Base-by-base conservation (phyloP, 2,329 filamentous ascomycete genomes). In the Coccinonectria pachysandricola region DNA sequence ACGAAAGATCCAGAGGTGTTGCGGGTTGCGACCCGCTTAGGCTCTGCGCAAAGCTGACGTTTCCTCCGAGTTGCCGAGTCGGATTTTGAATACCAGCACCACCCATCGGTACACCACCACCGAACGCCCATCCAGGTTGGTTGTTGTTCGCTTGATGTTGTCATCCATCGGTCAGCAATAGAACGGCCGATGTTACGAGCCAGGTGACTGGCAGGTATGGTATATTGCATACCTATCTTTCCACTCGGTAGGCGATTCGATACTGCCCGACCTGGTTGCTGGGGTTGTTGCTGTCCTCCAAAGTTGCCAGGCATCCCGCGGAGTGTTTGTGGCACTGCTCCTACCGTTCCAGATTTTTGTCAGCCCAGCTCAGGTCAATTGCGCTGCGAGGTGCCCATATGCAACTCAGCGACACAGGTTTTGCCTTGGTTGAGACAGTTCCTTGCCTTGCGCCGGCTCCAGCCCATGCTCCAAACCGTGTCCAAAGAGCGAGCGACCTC, bases 11-110 rank as follows among this genome's bases (percentile, higher is more conserved):
- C 34, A 79, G 54, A 21, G 72, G 65, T 36, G 73, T 72, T 40
- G 68, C 59, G 42, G 70, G 65, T 53, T 76, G 72, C 31, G 73
- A 75, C 36, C 70, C 70, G 45, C 65, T 67, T 45, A 79, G 57
- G 47, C 71, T 78, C 50, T 79, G 74, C 24, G 74, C 73, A 54
- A 79, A 79, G 52, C 73, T 79, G 32, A 74, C 59, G 50, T 68
- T 74, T 42, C 71, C 62, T 36, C 65, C 63, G 45, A 72, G 54
- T 56, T 73, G 65, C 46, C 69, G 61, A 28, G 59, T 52, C 25
- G 63, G 59, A 37, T 62, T 71, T 45, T 64, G 68, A 31, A 74
- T 58, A 21, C 60, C 60, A 44, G 62, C 63, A 42, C 58, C 57
- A 31, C 70, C 65, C 67, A 79, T 75, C 14, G 73, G 71, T 44